Evolutionary conservation across 1,284 basidiomycete species (phyloP), one percentile per base, ranked within the genome.

Genomic region (Apiotrichum siamense): DNA sequence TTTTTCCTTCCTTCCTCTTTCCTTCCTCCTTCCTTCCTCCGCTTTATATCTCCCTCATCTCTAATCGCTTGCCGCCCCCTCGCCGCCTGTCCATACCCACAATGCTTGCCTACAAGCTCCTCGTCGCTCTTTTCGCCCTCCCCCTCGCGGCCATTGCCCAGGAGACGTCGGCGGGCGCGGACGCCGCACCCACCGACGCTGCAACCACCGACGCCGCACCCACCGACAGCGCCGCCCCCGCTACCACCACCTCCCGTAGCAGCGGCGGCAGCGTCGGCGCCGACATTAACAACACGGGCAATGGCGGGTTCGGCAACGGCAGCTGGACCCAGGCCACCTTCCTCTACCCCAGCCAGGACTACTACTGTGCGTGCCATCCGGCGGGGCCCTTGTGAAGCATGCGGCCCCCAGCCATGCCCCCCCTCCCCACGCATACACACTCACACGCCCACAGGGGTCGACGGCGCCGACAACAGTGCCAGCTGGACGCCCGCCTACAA

Each of bases 261-360:
- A 18, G 11, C 33, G 27, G 35, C 36, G 57, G 15, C 21, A 21
- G 29, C 17, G 37, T 50, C 31, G 49, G 49, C 21, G 49, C 43
- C 21, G 32, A 40, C 49, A 50, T 44, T n/a, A 38, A 27, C 36
- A 50, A 50, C 49, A 50, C 49, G 15, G 49, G 50, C 50, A 46
- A 42, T 29, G 50, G 52, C 15, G 25, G 47, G 11, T 37, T 41
- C 35, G 35, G 42, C 17, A 32, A 12, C 38, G 49, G 52, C 37
- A 41, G 32, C 27, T 60, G 63, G 60, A 65, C 58, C 11, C 44
- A 31, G 11, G 42, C 52, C 36, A 15, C 24, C 7, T 71, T 67
- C 50, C 50, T 60, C 26, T 39, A 40, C 24, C 59, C 49, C 50
- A 67, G 31, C 17, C 21, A 23, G 17, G 31, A 39, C 27, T 24